phyloP scores from a whole-genome alignment of 1,284 basidiomycete species.

The Coniferiporia weirii region DNA sequence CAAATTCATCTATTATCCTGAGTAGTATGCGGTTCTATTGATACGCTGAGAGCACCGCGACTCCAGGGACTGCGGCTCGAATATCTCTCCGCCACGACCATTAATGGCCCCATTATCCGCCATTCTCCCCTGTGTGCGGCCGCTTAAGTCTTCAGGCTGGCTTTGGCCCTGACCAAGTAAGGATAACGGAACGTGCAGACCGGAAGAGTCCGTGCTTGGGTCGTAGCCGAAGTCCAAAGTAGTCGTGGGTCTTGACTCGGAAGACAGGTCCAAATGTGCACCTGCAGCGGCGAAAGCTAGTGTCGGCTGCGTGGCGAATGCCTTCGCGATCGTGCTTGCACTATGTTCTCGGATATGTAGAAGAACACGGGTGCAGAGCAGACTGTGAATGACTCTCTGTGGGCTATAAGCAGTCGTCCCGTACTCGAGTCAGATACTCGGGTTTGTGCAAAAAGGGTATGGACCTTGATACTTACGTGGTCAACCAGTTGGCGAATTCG shows the following conservation, averaged over 20 bases:
- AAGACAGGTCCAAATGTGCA: not conserved
- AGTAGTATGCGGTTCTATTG: too few relatives aligned
- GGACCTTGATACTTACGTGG: slow-evolving; percentile 29
- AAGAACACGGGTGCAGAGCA: slow-evolving; percentile 38
- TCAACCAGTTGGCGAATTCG: slow-evolving; percentile 35
- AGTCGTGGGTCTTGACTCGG: not conserved
- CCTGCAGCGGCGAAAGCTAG: slow-evolving; percentile 2
- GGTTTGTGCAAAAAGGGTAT: not conserved
- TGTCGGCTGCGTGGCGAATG: not conserved
- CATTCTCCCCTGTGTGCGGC: not conserved
- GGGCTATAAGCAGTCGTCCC: slow-evolving; percentile 25
- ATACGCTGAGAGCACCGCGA: too few relatives aligned
- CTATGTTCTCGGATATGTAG: slow-evolving; percentile 31
- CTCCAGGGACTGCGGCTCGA: not conserved
- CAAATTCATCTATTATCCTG: too few relatives aligned
- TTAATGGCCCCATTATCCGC: not conserved
- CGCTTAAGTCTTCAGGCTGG: too few relatives aligned
- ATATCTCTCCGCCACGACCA: not conserved
- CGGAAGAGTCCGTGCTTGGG: too few relatives aligned
- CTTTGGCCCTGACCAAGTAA: not conserved
- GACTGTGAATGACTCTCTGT: slow-evolving; percentile 39
- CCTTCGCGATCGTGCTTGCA: not conserved
- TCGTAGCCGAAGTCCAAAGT: not conserved
- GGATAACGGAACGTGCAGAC: not conserved
- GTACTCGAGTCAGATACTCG: too few relatives aligned